Evolutionary conservation across 306 rosid species (phyloP), one percentile per base, ranked within the genome.

Genomic region (Rosa chinensis): DNA sequence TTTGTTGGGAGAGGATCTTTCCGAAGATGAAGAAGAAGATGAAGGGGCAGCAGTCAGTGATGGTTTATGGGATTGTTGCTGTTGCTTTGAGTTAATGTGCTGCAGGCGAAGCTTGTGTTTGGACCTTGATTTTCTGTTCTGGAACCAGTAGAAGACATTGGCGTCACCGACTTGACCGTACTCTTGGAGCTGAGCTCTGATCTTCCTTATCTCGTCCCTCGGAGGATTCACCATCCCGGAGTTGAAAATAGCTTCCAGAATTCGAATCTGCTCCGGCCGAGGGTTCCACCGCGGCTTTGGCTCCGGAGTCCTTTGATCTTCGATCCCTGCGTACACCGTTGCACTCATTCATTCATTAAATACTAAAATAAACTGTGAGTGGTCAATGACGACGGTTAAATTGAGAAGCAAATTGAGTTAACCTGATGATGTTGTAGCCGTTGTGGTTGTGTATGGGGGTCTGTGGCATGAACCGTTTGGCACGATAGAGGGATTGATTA

Each of bases 281-380:
- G 99, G 99, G 61, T 95, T 95, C 99, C 99, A 95, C 74, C 99
- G 85, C 1, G 98, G 98, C 77, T 95, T 95, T 61, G 99, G 99
- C 76, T 95, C 98, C 6, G 97, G 97, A 67, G 72, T 40, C 49
- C 93, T 95, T 20, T 97, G 85, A 77, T 95, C 99, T 43, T 92
- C 98, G 55, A 89, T 82, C n/a, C 89, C 94, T 55, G 89, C 96
- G 37, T 32, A 21, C 64, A 79, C 86, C 74, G 72, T 52, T 12
- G 25, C 45, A 62, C 68, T 62, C 77, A 73, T 44, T 48, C 17
- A 75, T 39, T 35, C 70, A 37, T 16, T 25, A 17, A 35, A 17
- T 7, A 37, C 11, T 17, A 6, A 66, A 67, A 39, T 8, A 40
- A 40, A 37, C n/a, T 37, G 23, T 3, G 48, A 7, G 14, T 39